phyloP scores from a whole-genome alignment of 495 filamentous ascomycete genomes.

The Acidomyces sp. region DNA sequence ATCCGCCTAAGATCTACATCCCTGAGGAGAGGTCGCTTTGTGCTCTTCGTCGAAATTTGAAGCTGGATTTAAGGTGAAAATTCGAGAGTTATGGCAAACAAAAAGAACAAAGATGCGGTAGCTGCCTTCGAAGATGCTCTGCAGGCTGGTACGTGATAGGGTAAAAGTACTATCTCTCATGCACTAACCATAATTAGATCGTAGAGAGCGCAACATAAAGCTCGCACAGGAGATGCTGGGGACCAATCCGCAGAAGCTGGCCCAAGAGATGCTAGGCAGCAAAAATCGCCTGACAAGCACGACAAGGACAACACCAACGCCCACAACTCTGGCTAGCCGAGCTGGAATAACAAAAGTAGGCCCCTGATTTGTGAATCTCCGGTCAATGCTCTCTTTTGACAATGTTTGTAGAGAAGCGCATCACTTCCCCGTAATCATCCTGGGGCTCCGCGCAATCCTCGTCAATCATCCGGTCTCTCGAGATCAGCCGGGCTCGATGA shows the following conservation, averaged over 20 bases:
- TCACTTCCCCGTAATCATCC: slow-evolving; percentile 3
- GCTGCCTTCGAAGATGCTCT: not conserved
- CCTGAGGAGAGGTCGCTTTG: too few relatives aligned
- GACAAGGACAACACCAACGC: slow-evolving; percentile 25
- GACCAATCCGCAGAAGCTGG: slow-evolving; percentile 35
- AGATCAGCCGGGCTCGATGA: slow-evolving; percentile 39
- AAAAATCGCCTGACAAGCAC: slow-evolving; percentile 49
- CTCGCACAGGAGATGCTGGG: slow-evolving; percentile 23
- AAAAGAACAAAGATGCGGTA: not conserved
- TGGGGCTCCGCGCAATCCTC: slow-evolving; percentile 26
- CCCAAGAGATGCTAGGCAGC: slow-evolving; percentile 55
- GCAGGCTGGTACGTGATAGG: not conserved
- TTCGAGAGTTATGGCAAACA: not conserved
- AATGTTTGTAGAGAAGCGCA: slow-evolving; percentile 7
- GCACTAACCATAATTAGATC: slow-evolving; percentile 3
- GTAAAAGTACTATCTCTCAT: not conserved
- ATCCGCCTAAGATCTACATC: too few relatives aligned
- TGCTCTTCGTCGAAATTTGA: too few relatives aligned
- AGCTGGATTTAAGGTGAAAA: too few relatives aligned
- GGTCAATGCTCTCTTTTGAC: slow-evolving; percentile 1
- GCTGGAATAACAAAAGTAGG: slow-evolving; percentile 60
- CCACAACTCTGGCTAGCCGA: slow-evolving; percentile 52
- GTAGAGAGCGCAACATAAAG: slow-evolving; percentile 3
- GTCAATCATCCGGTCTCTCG: slow-evolving; percentile 30
- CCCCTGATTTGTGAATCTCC: not conserved